Base-by-base conservation (phyloP, 441 rosid genomes). In the Arabidopsis hybrid region DNA sequence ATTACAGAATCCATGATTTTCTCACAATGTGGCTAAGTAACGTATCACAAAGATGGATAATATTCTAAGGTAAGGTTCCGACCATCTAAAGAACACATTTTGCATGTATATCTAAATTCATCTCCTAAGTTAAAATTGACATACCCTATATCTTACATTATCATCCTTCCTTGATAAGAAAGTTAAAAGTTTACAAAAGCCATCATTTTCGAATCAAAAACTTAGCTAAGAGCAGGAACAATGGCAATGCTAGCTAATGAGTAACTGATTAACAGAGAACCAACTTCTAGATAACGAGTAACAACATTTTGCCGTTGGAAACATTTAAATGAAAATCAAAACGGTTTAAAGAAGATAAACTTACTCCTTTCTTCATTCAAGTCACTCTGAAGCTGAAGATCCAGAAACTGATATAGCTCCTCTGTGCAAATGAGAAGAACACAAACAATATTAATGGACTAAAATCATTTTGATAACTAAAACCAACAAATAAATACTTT, bases 331-430 rank as follows among this genome's bases (percentile, higher is more conserved):
- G 13, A 21, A 39, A 18, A 58, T 1, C 0, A 51, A 39, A 59
- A 21, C 9, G 42, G 1, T 67, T 6, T 34, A 47, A 32, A 46
- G 70, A 60, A 72, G 69, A 35, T 2, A 34, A 55, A 57, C 93
- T 80, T 87, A 94, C 99, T 81, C 72, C 71, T 85, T 18, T 87
- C 91, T 38, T 83, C 85, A 21, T 86, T 81, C 88, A 84, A 71
- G 66, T 87, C 74, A 60, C 95, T 91, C 75, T 94, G 89, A 78
- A 91, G 81, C 83, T 85, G 85, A 78, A 94, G 87, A 78, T 86
- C 90, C 69, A 94, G 84, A 85, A 60, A 87, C 76, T 92, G 95
- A 69, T 81, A 94, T 8, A 90, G 86, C 82, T 92, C 83, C 81
- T 80, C 97, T 94, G 73, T 45, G 82, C 75, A 85, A 74, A 81